Percentiles rank a stretch among this genome's conserved stretches.
Evolutionary conservation across 2,329 filamentous ascomycete species (phyloP).

Genomic region (Cladobotryum mycophilum): DNA sequence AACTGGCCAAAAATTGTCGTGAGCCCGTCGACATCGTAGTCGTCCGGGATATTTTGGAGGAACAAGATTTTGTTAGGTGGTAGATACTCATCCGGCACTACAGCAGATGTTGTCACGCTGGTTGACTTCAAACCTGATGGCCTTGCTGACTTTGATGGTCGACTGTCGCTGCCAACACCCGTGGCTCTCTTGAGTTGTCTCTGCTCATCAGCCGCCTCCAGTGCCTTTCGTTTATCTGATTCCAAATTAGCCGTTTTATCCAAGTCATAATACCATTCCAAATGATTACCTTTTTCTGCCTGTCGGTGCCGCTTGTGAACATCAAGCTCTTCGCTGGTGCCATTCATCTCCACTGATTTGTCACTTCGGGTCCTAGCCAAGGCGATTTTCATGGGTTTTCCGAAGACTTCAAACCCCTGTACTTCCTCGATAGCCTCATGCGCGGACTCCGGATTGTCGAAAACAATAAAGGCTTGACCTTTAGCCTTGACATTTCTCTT

Average conservation of each 20-base stretch:
- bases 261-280: neutral
- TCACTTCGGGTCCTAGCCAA: slow-evolving; percentile 81
- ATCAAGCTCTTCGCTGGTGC: slow-evolving; percentile 77
- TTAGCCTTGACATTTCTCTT: slow-evolving; percentile 89
- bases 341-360: slow-evolving; percentile 70
- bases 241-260: neutral
- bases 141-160: slow-evolving; percentile 61
- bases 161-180: slow-evolving; percentile 41
- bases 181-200: slow-evolving; percentile 63
- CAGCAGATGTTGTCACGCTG: slow-evolving; percentile 57
- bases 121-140: slow-evolving; percentile 66
- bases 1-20: slow-evolving; percentile 79
- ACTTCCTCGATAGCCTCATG: slow-evolving; percentile 77
- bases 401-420: slow-evolving; percentile 88
- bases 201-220: slow-evolving; percentile 71
- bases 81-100: slow-evolving; percentile 94
- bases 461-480: slow-evolving; percentile 93
- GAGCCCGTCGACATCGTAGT: slow-evolving; percentile 74
- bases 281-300: slow-evolving; percentile 79
- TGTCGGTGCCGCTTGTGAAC: slow-evolving; percentile 75
- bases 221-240: slow-evolving; percentile 68
- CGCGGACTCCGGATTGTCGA: slow-evolving; percentile 74
- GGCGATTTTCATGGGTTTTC: slow-evolving; percentile 80
- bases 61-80: slow-evolving; percentile 97
- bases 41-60: slow-evolving; percentile 84